Conservation (phyloP, 768 basidiomycete species). For the Leccinum subgranulosum region DNA sequence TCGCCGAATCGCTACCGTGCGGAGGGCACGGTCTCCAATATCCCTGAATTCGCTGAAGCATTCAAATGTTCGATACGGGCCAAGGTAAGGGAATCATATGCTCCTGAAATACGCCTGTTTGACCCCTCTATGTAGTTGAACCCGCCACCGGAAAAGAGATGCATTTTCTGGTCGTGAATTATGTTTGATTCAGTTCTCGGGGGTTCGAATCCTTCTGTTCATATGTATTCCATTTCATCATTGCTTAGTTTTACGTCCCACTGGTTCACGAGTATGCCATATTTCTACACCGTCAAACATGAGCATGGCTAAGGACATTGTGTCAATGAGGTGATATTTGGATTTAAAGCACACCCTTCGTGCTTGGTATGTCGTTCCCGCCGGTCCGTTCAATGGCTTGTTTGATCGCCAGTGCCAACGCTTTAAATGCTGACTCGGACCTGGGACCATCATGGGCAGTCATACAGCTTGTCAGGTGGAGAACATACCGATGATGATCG, state of each 20-base stretch:
- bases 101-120: not conserved
- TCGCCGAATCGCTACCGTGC: constrained; percentile 78
- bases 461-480: not conserved
- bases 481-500: constrained; percentile 89
- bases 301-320: not conserved
- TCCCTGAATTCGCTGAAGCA: constrained; percentile 83
- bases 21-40: constrained; percentile 83
- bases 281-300: not conserved
- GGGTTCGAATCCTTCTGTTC: not conserved
- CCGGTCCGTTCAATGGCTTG: constrained; percentile 93
- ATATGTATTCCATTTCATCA: constrained; percentile 17
- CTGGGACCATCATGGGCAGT: constrained; percentile 38
- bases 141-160: constrained; percentile 75
- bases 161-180: constrained; percentile 70
- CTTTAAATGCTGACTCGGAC: constrained; percentile 98
- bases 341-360: constrained; percentile 86
- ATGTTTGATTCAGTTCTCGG: constrained; percentile 4
- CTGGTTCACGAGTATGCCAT: constrained; percentile 1
- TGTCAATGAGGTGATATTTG: not conserved
- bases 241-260: not conserved
- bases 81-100: constrained; percentile 48
- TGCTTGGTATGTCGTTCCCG: constrained; percentile 88
- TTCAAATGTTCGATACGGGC: constrained; percentile 78
- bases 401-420: constrained; percentile 89
- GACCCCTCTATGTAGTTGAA: constrained; percentile 52